Base-by-base conservation (phyloP, 495 filamentous ascomycete genomes). In the Xylaria scruposa region DNA sequence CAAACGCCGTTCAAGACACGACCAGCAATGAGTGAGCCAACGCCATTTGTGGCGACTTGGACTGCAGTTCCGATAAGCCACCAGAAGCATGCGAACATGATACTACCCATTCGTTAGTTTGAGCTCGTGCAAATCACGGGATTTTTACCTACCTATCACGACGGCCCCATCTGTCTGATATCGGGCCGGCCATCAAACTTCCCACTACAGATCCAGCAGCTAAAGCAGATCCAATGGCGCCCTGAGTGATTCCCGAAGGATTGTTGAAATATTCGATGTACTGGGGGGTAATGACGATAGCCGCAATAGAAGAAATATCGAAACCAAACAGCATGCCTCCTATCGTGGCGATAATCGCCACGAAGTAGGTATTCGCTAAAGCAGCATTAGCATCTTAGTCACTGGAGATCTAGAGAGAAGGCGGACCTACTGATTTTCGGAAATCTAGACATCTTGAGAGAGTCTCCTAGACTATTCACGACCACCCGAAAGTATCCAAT, bases 11-110 rank as follows among this genome's bases (percentile, higher is more conserved):
- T 93, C 53, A 94, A 79, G 15, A 93, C 84, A 21, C 91, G 89
- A 4, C 92, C 92, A 29, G 88, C 91, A 47, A 94, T 90, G 0
- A 94, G 82, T 74, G 89, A 87, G 31, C 87, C 90, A 12, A 87
- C 79, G 67, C 87, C 87, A 53, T 88, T 87, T 19, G 85, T 87
- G 29, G 88, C 82, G 61, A 88, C 88, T 79, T 93, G 91, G 19
- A 94, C 80, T 21, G 90, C 84, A 0, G 92, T 91, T 4, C 91
- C 92, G 47, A 90, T 80, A 29, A 94, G 84, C 92, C 91, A 94
- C 74, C 88, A 90, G 10, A 92, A 54, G 71, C 89, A 93, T 13
- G 90, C 90, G 68, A 91, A 83, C 80, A 90, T 85, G 58, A 93
- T 85, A 42, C 91, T 78, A 59, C 5, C 49, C 1, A 38, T 19